Percentiles rank a stretch among this genome's conserved stretches.
Evolutionary conservation across 1,284 basidiomycete genomes (phyloP).

Genomic region (Ceratobasidium theobromae): DNA sequence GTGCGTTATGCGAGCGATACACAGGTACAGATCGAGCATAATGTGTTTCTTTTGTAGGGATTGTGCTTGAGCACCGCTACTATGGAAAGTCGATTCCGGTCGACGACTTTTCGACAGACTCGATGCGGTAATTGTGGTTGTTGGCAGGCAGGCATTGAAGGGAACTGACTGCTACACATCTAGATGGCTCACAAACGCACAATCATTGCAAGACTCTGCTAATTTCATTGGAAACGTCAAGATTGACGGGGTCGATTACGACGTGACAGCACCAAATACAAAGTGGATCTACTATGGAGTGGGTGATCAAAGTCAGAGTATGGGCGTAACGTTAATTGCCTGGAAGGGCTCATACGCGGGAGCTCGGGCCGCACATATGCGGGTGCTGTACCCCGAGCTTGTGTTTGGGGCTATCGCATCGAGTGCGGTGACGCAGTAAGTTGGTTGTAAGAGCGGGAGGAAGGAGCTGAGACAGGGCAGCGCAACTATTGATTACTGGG

Average conservation of each 20-base stretch:
- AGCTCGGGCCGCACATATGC: conserved; percentile 92
- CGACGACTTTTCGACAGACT: conserved; percentile 75
- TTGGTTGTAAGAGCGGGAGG: too few species aligned
- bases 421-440: conserved; percentile 53
- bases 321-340: too few species aligned
- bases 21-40: not conserved
- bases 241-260: conserved; percentile 61
- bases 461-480: conserved; percentile 44
- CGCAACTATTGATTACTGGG: conserved; percentile 68
- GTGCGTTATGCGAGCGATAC: not conserved
- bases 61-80: conserved; percentile 89
- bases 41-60: too few species aligned
- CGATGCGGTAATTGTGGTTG: conserved; percentile 56
- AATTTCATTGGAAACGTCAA: conserved; percentile 84
- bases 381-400: conserved; percentile 80
- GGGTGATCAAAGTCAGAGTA: too few species aligned
- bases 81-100: conserved; percentile 75
- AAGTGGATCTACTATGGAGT: conserved; percentile 97
- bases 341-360: conserved; percentile 87
- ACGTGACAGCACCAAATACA: conserved; percentile 64
- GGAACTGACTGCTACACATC: too few species aligned
- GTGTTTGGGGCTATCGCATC: conserved; percentile 92
- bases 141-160: too few species aligned
- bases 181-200: conserved; percentile 85
- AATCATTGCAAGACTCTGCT: conserved; percentile 89